Percentiles rank a stretch among this genome's conserved stretches.
phyloP scores from a whole-genome alignment of 768 basidiomycete genomes.

The Kwoniella shandongensis region DNA sequence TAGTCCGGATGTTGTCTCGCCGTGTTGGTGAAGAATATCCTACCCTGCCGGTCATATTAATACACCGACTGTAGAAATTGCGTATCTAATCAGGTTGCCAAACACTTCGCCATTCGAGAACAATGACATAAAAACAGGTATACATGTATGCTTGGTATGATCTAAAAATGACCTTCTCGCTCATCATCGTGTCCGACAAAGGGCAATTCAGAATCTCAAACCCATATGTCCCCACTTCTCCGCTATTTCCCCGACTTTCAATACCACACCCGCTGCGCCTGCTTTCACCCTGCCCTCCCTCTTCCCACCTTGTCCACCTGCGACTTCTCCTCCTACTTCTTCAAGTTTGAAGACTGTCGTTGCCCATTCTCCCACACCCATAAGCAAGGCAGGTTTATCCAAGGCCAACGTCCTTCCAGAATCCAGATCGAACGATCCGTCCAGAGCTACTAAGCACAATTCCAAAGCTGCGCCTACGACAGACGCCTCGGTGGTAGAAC shows the following conservation, averaged over 20 bases:
- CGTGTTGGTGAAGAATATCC: too few species aligned
- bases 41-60: too few species aligned
- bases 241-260: constrained; percentile 73
- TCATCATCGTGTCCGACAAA: too few species aligned
- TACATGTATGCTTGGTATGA: constrained; percentile 2
- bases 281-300: constrained; percentile 61
- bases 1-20: too few species aligned
- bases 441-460: constrained; percentile 71
- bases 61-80: too few species aligned
- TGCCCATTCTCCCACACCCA: constrained; percentile 80
- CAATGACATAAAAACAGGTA: too few species aligned
- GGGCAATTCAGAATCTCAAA: constrained; percentile 19
- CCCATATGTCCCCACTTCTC: constrained; percentile 69
- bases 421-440: constrained; percentile 73
- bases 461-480: constrained; percentile 76
- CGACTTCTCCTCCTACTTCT: constrained; percentile 65
- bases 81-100: too few species aligned
- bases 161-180: neutral
- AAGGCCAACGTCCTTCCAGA: constrained; percentile 70
- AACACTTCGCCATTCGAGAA: too few species aligned
- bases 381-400: constrained; percentile 70
- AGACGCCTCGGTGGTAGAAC: constrained; percentile 58
- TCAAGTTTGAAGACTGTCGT: constrained; percentile 64
- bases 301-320: constrained; percentile 66
- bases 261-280: constrained; percentile 73